phyloP scores from a whole-genome alignment of 306 rosid species.

The Chamaecrista fasciculata region DNA sequence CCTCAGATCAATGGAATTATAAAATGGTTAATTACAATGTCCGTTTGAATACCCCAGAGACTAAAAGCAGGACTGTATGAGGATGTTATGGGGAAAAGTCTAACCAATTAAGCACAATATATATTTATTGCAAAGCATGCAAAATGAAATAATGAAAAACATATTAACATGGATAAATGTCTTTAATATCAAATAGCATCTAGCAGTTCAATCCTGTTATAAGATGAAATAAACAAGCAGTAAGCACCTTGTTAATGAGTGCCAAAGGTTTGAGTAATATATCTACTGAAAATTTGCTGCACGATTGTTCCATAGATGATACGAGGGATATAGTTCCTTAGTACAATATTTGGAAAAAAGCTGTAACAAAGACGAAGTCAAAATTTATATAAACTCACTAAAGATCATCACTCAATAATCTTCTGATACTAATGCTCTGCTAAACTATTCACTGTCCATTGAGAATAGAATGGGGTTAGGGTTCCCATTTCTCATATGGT shows the following conservation, averaged over 20 bases:
- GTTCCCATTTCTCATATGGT: background rate
- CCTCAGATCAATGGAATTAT: constrained; percentile 1
- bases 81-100: constrained; percentile 13
- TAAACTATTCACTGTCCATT: background rate
- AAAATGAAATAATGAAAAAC: background rate
- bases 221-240: constrained; percentile 16
- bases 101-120: constrained; percentile 1
- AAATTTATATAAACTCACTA: background rate
- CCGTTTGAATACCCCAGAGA: constrained; percentile 6
- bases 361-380: background rate
- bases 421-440: background rate
- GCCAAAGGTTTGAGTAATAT: constrained; percentile 10
- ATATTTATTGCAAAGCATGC: constrained; percentile 5
- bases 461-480: background rate
- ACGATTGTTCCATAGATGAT: background rate
- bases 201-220: constrained; percentile 1
- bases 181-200: background rate
- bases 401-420: background rate
- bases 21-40: background rate
- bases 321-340: background rate
- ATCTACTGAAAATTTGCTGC: background rate
- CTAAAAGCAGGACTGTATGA: background rate
- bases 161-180: background rate
- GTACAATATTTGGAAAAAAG: background rate
- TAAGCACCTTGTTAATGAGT: background rate